Evolutionary conservation across 2,329 filamentous ascomycete species (phyloP).

Genomic region (Exserohilum turcica): DNA sequence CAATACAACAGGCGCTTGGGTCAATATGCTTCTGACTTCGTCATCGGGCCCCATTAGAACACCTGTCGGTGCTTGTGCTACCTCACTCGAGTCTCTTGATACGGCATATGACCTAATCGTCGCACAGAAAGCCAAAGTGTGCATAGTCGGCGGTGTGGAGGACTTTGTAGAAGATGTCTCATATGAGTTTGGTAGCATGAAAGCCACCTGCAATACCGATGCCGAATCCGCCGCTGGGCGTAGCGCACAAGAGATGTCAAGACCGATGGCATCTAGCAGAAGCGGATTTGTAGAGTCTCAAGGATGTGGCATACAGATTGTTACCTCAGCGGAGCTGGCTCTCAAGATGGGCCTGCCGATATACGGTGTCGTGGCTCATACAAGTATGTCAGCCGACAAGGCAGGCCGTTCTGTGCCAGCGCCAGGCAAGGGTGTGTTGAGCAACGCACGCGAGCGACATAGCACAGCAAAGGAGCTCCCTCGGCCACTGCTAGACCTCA

Average conservation of each 20-base stretch:
- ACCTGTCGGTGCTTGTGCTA: conserved; percentile 95
- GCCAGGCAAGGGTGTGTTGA: conserved; percentile 94
- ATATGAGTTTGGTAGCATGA: conserved; percentile 99
- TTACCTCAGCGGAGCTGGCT: conserved; percentile 96
- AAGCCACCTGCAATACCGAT: conserved; percentile 96
- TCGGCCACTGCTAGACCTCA: too few relatives aligned
- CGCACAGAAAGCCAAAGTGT: conserved; percentile 95
- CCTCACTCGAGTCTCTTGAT: conserved; percentile 94
- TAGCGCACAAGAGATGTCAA: conserved; percentile 96
- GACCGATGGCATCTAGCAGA: conserved; percentile 92
- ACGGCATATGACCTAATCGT: conserved; percentile 98
- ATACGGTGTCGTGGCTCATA: conserved; percentile 90
- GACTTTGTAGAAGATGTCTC: conserved; percentile 99
- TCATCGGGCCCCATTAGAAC: conserved; percentile 99
- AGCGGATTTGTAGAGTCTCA: conserved; percentile 99
- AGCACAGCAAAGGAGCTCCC: too few relatives aligned
- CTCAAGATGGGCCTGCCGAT: conserved; percentile 99
- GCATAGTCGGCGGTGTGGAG: conserved; percentile 97
- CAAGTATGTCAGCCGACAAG: conserved; percentile 97
- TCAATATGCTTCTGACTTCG: conserved; percentile 97
- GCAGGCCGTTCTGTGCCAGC: conserved; percentile 96
- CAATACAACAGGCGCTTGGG: conserved; percentile 99
- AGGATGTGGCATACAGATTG: conserved; percentile 95
- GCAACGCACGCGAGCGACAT: conserved; percentile 92
- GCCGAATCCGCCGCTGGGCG: conserved; percentile 95